Evolutionary conservation across 2,329 filamentous ascomycete species (phyloP).

Genomic region (Knoxdaviesia proteae): DNA sequence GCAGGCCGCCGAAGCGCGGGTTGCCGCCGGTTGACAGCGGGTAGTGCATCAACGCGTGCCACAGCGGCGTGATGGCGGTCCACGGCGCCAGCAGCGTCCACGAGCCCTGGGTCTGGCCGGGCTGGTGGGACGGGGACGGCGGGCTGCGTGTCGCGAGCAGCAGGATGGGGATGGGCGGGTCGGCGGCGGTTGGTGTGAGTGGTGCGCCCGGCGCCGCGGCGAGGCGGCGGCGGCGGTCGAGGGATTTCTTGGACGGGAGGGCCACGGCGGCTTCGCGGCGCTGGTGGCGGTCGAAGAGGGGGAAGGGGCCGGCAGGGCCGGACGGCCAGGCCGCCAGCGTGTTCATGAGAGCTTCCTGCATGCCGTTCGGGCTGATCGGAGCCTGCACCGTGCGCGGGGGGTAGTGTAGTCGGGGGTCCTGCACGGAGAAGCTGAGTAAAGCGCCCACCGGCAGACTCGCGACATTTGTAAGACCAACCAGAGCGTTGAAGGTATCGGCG

Average conservation of each 20-base stretch:
- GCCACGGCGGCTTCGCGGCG: slow-evolving; percentile 40
- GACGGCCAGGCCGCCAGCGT: slow-evolving; percentile 44
- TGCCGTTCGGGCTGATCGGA: slow-evolving; percentile 13
- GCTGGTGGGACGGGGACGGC: too few relatives aligned
- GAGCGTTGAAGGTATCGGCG: slow-evolving; percentile 25
- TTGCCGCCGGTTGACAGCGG: slow-evolving; percentile 63
- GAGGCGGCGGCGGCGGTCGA: slow-evolving; percentile 52
- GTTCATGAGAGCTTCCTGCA: slow-evolving; percentile 27
- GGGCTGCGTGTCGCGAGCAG: slow-evolving; percentile 37
- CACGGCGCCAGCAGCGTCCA: slow-evolving; percentile 81
- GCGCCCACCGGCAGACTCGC: slow-evolving; percentile 48
- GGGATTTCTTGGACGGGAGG: slow-evolving; percentile 54
- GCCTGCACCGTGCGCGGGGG: slow-evolving; percentile 39
- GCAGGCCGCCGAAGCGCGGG: slow-evolving; percentile 61
- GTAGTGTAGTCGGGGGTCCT: slow-evolving; percentile 63
- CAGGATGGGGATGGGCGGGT: slow-evolving; percentile 61
- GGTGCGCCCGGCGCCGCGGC: slow-evolving; percentile 39
- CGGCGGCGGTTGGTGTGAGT: slow-evolving; percentile 33
- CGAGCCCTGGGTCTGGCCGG: slow-evolving; percentile 34
- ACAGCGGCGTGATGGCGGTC: slow-evolving; percentile 70
- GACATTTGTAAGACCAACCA: slow-evolving; percentile 43
- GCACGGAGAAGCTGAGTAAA: slow-evolving; percentile 49
- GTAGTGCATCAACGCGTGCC: slow-evolving; percentile 70
- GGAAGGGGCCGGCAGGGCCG: slow-evolving; percentile 27
- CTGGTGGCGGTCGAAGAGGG: slow-evolving; percentile 46